Conservation (phyloP, 2,329 filamentous ascomycete genomes). For the Fusarium mangiferae region DNA sequence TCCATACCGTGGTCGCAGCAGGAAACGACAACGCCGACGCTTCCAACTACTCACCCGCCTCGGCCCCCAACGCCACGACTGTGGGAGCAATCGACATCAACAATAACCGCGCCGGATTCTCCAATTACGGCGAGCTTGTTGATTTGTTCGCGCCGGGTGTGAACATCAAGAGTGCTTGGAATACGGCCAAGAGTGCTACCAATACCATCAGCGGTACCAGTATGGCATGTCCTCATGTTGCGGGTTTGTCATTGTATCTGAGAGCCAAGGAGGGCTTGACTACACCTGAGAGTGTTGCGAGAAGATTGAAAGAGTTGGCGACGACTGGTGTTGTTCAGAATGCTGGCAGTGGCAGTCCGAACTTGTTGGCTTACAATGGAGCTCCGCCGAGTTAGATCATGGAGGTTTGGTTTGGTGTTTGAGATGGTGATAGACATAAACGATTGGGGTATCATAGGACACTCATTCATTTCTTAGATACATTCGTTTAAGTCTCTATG, state of each 20-base stretch:
- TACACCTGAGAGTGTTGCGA: slow-evolving; percentile 55
- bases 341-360: slow-evolving; percentile 51
- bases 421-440: background rate
- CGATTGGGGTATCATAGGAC: background rate
- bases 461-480: slow-evolving; percentile 5
- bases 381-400: background rate
- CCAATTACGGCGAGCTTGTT: slow-evolving; percentile 60
- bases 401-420: background rate
- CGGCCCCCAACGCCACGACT: slow-evolving; percentile 59
- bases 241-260: slow-evolving; percentile 69
- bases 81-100: slow-evolving; percentile 60
- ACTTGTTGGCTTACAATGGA: slow-evolving; percentile 62
- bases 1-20: slow-evolving; percentile 65
- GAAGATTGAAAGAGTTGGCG: slow-evolving; percentile 54
- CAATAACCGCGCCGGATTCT: slow-evolving; percentile 56
- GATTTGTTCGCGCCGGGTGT: slow-evolving; percentile 64
- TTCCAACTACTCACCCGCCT: slow-evolving; percentile 58
- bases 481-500: background rate
- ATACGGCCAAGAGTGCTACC: slow-evolving; percentile 53
- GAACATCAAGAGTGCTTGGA: slow-evolving; percentile 58
- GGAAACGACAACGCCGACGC: slow-evolving; percentile 61
- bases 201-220: slow-evolving; percentile 66
- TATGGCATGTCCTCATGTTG: slow-evolving; percentile 70
- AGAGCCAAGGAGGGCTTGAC: slow-evolving; percentile 44
- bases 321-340: slow-evolving; percentile 52